Evolutionary conservation across 2,329 filamentous ascomycete genomes (phyloP), one percentile per base, ranked within the genome.

Genomic region (Penicillium sclerotigenum): DNA sequence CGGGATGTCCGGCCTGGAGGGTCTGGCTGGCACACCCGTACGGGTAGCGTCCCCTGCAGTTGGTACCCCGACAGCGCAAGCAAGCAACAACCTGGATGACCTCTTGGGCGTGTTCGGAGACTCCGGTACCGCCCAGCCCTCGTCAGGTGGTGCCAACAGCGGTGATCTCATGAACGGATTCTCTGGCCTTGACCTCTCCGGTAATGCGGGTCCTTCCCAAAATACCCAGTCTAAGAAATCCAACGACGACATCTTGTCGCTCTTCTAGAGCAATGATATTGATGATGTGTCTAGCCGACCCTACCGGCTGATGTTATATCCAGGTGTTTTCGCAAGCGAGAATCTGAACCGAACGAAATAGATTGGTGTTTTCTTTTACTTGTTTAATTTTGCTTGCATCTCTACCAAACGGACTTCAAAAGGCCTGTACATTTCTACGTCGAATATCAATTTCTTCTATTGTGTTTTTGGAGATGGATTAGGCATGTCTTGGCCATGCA

Each of bases 131-230:
- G 61, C 66, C 57, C 70, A 67, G 58, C 69, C 63, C 62, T 69
- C 65, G 59, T 57, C 67, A 45, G 66, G 66, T 59, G 66, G 70
- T 56, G 65, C 71, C 58, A 66, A 71, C 29, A 58, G 66, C 59
- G 76, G 74, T 63, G 82, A 86, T 65, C 80, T 97, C 80, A 80
- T 87, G 79, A 91, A 91, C 69, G 92, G 92, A 0, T 95, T 99
- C 70, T 89, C 87, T 28, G 86, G 85, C 5, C 80, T 99, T 77
- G 87, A 90, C 75, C 79, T 99, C 69, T 83, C 86, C 45, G 85
- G 83, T 38, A 68, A 68, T 53, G 63, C 62, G 28, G 48, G 36
- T 2, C 58, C 67, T 46, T 60, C 72, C 34, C 60, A 59, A 13
- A 64, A 60, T 34, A 66, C 59, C 37, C 67, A 70, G 48, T 59